These are phyloP conservation scores for Acacia confusa DNA, from an alignment of 306 rosid species.

Conservation along the genomic window DNA sequence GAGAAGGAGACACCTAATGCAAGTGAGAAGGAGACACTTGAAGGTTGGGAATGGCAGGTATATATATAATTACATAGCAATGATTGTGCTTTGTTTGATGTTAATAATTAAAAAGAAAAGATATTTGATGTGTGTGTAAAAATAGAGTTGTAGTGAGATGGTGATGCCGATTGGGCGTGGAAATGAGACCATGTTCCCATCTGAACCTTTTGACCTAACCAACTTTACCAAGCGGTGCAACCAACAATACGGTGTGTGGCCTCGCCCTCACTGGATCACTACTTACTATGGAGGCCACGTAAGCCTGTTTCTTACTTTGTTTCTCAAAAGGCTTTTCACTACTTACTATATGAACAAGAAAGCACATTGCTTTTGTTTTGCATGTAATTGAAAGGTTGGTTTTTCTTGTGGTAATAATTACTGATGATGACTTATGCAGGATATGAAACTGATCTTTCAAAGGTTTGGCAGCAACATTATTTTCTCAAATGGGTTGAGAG, in stretches of 20 bases:
- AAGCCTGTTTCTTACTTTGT: constrained; percentile 13
- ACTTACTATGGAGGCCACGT: constrained; percentile 72
- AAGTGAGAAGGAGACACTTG: constrained; percentile 33
- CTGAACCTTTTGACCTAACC: constrained; percentile 17
- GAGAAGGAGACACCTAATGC: constrained; percentile 23
- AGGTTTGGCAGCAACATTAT: constrained; percentile 66
- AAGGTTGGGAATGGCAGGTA: constrained; percentile 92
- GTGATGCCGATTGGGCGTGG: constrained; percentile 36
- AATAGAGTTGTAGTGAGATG: constrained; percentile 37
- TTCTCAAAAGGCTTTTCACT: background rate
- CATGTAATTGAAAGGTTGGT: background rate
- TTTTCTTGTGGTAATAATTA: background rate
- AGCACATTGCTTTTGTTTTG: background rate
- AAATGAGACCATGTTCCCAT: constrained; percentile 46
- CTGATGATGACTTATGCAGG: constrained; percentile 30
- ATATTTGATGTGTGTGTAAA: background rate
- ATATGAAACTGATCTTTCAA: constrained; percentile 45
- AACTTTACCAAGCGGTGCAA: constrained; percentile 29
- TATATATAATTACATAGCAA: background rate
- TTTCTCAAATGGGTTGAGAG: constrained; percentile 72
- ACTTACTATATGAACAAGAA: background rate
- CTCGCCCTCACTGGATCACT: constrained; percentile 64
- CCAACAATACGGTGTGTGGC: constrained; percentile 43
- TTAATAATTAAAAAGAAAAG: background rate
- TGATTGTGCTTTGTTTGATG: background rate